A percentile compares a stretch with the other conserved stretches of the same genome.
Evolutionary conservation across 1,139 yeast species (phyloP).

Genomic region (Taphrina flavorubra): DNA sequence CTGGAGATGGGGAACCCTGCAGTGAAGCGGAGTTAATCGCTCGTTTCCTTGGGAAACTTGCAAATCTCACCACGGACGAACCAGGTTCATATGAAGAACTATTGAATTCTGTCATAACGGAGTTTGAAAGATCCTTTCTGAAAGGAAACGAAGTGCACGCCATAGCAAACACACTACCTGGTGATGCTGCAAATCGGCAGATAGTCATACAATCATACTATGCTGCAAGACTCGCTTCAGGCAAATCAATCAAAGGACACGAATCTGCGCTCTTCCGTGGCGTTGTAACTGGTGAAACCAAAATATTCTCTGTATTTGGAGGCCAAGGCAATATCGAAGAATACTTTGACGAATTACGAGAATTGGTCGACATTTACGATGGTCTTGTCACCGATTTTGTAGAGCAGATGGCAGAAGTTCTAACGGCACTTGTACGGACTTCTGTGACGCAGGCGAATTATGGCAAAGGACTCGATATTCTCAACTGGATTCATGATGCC

Average conservation of each 20-base stretch:
- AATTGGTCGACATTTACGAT: slow-evolving; percentile 74
- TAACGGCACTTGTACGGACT: slow-evolving; percentile 71
- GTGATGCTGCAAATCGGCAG: slow-evolving; percentile 63
- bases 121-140: slow-evolving; percentile 81
- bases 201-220: slow-evolving; percentile 75
- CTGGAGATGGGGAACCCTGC: slow-evolving; percentile 86
- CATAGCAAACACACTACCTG: slow-evolving; percentile 70
- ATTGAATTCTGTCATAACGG: slow-evolving; percentile 70
- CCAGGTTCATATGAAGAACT: slow-evolving; percentile 72
- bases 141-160: slow-evolving; percentile 84
- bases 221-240: slow-evolving; percentile 60
- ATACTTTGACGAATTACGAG: slow-evolving; percentile 94
- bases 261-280: slow-evolving; percentile 66
- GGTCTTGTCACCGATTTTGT: slow-evolving; percentile 77
- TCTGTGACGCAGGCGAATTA: slow-evolving; percentile 83
- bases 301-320: slow-evolving; percentile 85
- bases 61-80: slow-evolving; percentile 60
- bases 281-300: slow-evolving; percentile 61
- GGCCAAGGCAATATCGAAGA: slow-evolving; percentile 99
- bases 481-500: slow-evolving; percentile 83
- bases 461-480: slow-evolving; percentile 89
- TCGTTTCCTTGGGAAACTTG: slow-evolving; percentile 79
- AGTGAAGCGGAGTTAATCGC: slow-evolving; percentile 86
- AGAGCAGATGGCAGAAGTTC: slow-evolving; percentile 68
- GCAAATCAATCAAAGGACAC: slow-evolving; percentile 61